phyloP scores from a whole-genome alignment of 257 asterid species.

The Scutellaria minor region DNA sequence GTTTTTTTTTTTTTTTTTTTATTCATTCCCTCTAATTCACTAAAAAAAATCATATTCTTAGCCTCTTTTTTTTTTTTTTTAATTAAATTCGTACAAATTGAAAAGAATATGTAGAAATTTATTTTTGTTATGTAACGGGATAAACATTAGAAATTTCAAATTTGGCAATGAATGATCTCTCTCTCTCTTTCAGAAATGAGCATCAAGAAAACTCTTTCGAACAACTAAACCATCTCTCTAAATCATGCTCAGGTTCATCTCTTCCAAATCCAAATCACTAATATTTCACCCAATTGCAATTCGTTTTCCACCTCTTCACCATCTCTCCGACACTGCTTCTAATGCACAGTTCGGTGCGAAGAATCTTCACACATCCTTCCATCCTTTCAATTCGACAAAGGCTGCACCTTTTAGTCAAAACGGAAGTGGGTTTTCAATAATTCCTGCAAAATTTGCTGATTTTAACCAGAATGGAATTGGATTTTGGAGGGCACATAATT shows the following conservation, averaged over 20 bases:
- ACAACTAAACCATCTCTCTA: background rate
- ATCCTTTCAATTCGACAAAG: constrained; percentile 33
- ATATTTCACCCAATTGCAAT: constrained; percentile 25
- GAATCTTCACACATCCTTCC: constrained; percentile 33
- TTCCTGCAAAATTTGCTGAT: constrained; percentile 29
- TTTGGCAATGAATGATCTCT: no score
- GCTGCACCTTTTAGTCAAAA: constrained; percentile 34
- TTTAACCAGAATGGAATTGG: constrained; percentile 33
- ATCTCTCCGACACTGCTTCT: constrained; percentile 14
- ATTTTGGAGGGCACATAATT: constrained; percentile 33
- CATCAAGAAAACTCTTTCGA: background rate
- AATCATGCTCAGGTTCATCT: constrained; percentile 51
- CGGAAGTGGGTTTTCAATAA: constrained; percentile 30
- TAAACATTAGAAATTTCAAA: no score
- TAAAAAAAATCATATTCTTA: no score
- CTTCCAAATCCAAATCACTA: constrained; percentile 37
- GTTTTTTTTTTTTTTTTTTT: no score
- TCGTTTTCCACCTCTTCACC: constrained; percentile 26
- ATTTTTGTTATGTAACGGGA: no score
- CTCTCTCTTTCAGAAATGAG: no score
- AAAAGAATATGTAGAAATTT: no score
- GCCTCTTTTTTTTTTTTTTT: no score
- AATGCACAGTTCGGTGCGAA: constrained; percentile 12
- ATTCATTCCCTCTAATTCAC: no score
- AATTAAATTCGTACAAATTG: no score